Evolutionary conservation across 371 early-diverging fungal species (phyloP).

Genomic region (Batrachochytrium dendrobatidis): DNA sequence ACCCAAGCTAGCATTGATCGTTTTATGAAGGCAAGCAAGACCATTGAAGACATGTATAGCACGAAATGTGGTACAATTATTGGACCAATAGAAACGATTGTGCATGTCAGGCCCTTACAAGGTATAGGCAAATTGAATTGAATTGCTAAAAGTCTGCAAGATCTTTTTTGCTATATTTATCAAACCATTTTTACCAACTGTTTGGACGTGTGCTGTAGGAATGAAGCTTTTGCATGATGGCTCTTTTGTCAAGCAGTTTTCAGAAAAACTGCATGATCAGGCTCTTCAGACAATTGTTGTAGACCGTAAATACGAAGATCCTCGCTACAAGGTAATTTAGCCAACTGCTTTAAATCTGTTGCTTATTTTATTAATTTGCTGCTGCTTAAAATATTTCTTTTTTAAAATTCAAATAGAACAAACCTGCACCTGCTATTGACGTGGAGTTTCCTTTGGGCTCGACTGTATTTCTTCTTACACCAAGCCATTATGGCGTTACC

Average conservation of each 20-base stretch:
- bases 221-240: slow-evolving; percentile 72
- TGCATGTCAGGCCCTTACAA: slow-evolving; percentile 61
- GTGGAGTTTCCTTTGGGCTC: slow-evolving; percentile 61
- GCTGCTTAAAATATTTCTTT: background rate
- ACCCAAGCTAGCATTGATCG: slow-evolving; percentile 34
- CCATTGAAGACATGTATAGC: slow-evolving; percentile 30
- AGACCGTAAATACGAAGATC: slow-evolving; percentile 56
- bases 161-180: background rate
- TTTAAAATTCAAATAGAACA: slow-evolving; percentile 19
- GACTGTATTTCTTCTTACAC: slow-evolving; percentile 62
- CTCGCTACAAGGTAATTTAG: slow-evolving; percentile 44
- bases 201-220: slow-evolving; percentile 14
- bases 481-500: slow-evolving; percentile 61
- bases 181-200: background rate
- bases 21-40: slow-evolving; percentile 55
- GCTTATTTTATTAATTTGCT: too few species aligned
- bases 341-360: background rate
- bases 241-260: slow-evolving; percentile 75
- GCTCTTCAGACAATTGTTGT: slow-evolving; percentile 66
- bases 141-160: background rate
- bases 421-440: slow-evolving; percentile 23
- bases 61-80: slow-evolving; percentile 53
- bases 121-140: slow-evolving; percentile 16
- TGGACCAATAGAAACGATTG: slow-evolving; percentile 60
- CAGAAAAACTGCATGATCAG: slow-evolving; percentile 48